These are phyloP conservation scores for Chaetothyriales sp. DNA, from an alignment of 2,329 filamentous ascomycete genomes.

Conservation along the genomic window DNA sequence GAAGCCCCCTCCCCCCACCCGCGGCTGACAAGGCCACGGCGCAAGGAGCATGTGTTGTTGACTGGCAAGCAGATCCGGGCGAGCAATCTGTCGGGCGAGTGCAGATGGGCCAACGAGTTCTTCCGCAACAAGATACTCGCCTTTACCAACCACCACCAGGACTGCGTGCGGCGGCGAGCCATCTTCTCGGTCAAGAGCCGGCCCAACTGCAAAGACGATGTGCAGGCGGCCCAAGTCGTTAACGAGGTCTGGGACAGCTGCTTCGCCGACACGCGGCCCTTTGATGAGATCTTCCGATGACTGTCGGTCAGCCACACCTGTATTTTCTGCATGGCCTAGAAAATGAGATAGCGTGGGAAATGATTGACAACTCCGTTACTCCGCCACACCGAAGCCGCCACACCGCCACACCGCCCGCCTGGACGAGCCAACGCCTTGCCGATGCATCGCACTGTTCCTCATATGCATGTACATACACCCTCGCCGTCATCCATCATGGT, in stretches of 20 bases:
- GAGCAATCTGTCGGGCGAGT: conserved; percentile 85
- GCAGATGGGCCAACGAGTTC: conserved; percentile 75
- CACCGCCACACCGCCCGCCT: background rate
- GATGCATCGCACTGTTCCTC: no score
- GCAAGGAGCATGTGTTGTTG: background rate
- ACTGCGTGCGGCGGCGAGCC: conserved; percentile 74
- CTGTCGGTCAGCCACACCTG: background rate
- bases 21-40: background rate
- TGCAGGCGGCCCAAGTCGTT: conserved; percentile 73
- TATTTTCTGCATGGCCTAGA: conserved; percentile 8
- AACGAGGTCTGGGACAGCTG: conserved; percentile 99
- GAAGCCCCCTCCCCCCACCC: conserved; percentile 2
- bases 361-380: conserved; percentile 9
- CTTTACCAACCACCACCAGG: conserved; percentile 82
- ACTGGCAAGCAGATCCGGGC: conserved; percentile 58
- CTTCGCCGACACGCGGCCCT: conserved; percentile 83
- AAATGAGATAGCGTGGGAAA: background rate
- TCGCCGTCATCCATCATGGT: no score
- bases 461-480: no score
- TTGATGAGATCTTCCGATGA: conserved; percentile 84
- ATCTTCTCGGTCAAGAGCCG: conserved; percentile 65
- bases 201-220: conserved; percentile 69
- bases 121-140: conserved; percentile 75
- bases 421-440: background rate
- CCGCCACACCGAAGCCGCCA: background rate